A percentile compares a stretch with the other conserved stretches of the same genome.
These are phyloP conservation scores for Phlyctochytrium bullatum DNA, from an alignment of 192 early-diverging fungal species.

Conservation along the genomic window DNA sequence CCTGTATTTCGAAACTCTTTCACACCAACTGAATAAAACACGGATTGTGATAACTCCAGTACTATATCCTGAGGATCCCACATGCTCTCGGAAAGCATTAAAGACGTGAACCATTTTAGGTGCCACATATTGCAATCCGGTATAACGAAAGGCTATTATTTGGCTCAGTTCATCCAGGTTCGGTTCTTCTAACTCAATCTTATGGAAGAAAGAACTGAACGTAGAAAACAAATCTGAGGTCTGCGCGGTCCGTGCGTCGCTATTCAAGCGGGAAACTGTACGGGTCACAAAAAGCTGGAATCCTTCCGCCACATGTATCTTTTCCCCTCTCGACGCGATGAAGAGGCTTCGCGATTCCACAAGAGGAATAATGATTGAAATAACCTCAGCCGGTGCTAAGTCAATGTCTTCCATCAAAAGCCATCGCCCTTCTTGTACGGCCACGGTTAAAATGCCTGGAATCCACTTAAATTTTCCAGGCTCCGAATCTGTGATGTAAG, in stretches of 20 bases:
- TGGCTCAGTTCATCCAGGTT: conserved; percentile 60
- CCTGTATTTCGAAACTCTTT: conserved; percentile 46
- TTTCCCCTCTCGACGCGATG: conserved; percentile 86
- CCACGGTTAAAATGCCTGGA: conserved; percentile 87
- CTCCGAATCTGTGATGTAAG: conserved; percentile 85
- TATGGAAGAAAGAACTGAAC: conserved; percentile 68
- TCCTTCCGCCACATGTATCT: conserved; percentile 73
- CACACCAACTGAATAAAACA: conserved; percentile 91
- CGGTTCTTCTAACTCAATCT: conserved; percentile 64
- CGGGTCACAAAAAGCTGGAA: conserved; percentile 94
- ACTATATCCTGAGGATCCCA: no score
- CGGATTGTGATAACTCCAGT: conserved; percentile 70
- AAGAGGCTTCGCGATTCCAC: conserved; percentile 88
- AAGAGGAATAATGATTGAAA: conserved; percentile 87
- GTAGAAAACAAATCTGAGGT: neutral
- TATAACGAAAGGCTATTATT: conserved; percentile 58
- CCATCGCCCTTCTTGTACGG: conserved; percentile 89
- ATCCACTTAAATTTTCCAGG: conserved; percentile 97
- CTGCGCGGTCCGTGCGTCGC: neutral
- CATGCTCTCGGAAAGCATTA: conserved; percentile 20
- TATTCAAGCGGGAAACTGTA: conserved; percentile 12
- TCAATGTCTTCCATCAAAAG: conserved; percentile 97
- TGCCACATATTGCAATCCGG: neutral
- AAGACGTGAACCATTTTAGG: conserved; percentile 2
- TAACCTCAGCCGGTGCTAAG: conserved; percentile 89